These are phyloP conservation scores for Lathyrus aphaca DNA, from an alignment of 306 rosid genomes.

Conservation along the genomic window DNA sequence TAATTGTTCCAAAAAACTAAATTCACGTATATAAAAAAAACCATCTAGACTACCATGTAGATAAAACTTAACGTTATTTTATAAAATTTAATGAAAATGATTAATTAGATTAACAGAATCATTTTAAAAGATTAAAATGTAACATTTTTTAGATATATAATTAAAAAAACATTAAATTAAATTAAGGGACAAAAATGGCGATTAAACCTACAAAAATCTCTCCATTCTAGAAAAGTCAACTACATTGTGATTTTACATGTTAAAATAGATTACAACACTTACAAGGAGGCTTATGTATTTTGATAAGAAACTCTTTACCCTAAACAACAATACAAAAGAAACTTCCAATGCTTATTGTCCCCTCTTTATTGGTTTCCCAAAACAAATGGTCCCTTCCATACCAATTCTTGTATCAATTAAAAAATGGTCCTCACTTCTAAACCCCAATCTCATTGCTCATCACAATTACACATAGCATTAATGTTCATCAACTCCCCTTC, in stretches of 20 bases:
- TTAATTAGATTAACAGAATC: no score
- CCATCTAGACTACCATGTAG: no score
- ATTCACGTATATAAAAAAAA: no score
- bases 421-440: conserved; percentile 32
- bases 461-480: conserved; percentile 37
- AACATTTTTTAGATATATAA: no score
- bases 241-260: conserved; percentile 7
- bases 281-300: conserved; percentile 20
- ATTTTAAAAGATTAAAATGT: no score
- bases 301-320: conserved; percentile 25
- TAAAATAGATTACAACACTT: conserved; percentile 30
- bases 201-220: no score
- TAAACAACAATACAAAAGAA: conserved; percentile 31
- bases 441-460: conserved; percentile 21
- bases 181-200: no score
- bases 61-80: no score
- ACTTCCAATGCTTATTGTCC: conserved; percentile 38
- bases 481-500: conserved; percentile 46
- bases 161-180: no score
- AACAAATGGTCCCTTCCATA: conserved; percentile 43
- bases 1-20: no score
- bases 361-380: conserved; percentile 5
- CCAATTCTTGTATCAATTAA: conserved; percentile 32
- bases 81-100: no score
- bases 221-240: conserved; percentile 33